Base-by-base conservation (phyloP, 352 stramenopile species). In the Globisporangium paddicum region DNA sequence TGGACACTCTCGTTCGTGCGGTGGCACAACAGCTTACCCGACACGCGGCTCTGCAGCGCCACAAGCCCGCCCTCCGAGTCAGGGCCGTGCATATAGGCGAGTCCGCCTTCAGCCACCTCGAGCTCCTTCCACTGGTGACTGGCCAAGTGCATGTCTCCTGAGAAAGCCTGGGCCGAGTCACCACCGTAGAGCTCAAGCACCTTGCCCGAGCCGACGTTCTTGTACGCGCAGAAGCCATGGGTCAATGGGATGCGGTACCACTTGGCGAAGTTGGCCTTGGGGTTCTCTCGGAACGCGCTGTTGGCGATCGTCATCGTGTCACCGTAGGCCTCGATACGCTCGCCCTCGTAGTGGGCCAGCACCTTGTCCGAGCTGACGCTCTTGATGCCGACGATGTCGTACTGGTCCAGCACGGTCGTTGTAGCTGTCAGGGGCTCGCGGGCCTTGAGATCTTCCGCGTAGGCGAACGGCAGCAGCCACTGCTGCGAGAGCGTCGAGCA, bases 121-220 rank as follows among this genome's bases (percentile, higher is more conserved):
- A 52, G 14, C 13, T 52, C 46, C 46, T 52, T 32, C 46, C 46
- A 52, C 26, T 52, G 46, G 16, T 38, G 45, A 7, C 45, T 51
- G 13, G 25, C 14, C 13, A 51, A 7, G 25, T 51, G 45, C 45
- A 25, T 37, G 14, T 34, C 19, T 2, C 13, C 18, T 16, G 46
- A 37, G 7, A 25, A 16, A 0, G 46, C 26, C 26, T 52, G 46
- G 13, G 38, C 25, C 9, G 46, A 32, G 6, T 23, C 46, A 2
- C n/a, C 46, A 1, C n/a, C 46, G 26, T 21, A 52, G 46, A 37
- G 25, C 46, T 38, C 26, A 2, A 52, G 46, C 46, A 52, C 26
- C 16, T 52, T 26, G 46, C 26, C 26, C 5, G 26, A 14, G 8
- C 14, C 25, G 19, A 52, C 2, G 25, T 52, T 52, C 46, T 38